Percentiles rank a stretch among this genome's conserved stretches.
Evolutionary conservation across 2,329 filamentous ascomycete species (phyloP).

Genomic region (Alternaria arborescens): DNA sequence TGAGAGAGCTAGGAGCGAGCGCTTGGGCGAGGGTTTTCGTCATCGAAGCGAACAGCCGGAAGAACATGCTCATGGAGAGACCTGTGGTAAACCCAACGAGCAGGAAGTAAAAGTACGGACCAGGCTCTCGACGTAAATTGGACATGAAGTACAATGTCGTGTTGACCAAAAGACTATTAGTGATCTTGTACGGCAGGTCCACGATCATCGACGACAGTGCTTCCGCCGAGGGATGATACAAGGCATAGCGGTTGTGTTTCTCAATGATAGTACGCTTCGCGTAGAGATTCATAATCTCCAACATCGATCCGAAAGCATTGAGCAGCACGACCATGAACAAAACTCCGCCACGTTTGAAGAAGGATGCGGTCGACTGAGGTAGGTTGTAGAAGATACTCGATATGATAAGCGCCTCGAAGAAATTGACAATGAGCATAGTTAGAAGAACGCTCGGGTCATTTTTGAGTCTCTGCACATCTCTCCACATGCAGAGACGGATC

Average conservation of each 20-base stretch:
- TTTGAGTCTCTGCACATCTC: conserved; percentile 12
- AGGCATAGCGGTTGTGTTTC: conserved; percentile 78
- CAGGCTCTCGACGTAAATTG: conserved; percentile 62
- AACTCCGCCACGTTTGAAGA: conserved; percentile 65
- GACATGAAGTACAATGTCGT: conserved; percentile 57
- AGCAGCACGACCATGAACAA: conserved; percentile 87
- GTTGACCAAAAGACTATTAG: conserved; percentile 52
- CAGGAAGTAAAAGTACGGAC: conserved; percentile 82
- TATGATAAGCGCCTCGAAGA: conserved; percentile 76
- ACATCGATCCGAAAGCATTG: conserved; percentile 70
- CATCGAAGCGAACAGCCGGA: conserved; percentile 76
- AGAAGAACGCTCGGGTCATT: conserved; percentile 63
- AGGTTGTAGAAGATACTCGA: conserved; percentile 79
- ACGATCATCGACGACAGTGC: conserved; percentile 61
- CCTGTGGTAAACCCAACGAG: conserved; percentile 64
- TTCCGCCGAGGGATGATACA: conserved; percentile 87
- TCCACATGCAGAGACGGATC: conserved; percentile 9
- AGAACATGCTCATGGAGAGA: conserved; percentile 82
- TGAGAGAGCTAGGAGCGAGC: conserved; percentile 60
- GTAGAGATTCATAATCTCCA: conserved; percentile 74
- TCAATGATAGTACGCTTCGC: conserved; percentile 88
- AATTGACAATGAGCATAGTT: conserved; percentile 72
- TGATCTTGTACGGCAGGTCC: conserved; percentile 57
- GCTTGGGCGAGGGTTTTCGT: conserved; percentile 70
- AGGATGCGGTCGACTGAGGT: conserved; percentile 59